Base-by-base conservation (phyloP, 495 filamentous ascomycete genomes). In the Penicillium salamii region DNA sequence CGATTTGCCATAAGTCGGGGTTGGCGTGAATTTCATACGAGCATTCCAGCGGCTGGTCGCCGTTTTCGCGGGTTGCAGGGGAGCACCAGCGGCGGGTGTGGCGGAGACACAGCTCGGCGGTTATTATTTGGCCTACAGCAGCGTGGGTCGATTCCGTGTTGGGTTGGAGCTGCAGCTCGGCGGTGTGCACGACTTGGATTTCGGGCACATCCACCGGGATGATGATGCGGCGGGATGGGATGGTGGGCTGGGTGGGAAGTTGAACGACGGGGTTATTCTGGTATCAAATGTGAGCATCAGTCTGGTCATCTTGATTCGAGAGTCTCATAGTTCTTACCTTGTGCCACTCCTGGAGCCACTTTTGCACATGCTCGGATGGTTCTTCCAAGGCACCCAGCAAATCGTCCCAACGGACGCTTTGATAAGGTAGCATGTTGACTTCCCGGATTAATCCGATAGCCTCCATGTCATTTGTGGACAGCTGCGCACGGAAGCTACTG, bases 181-280 rank as follows among this genome's bases (percentile, higher is more conserved):
- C 88, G 1, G 87, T 95, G 67, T 92, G 87, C 2, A 97, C 84
- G 20, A 97, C 81, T 46, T 87, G 82, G 19, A 96, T 76, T 6
- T 86, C 78, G 0, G 93, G 95, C n/a, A 97, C 80, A 36, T 95
- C 88, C 15, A 97, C 90, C 3, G 78, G 77, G 41, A 81, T 76
- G 31, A 72, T 57, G 53, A 81, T 75, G 35, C 69, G 69, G 39
- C 72, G 73, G 42, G 48, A 54, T 13, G 61, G 70, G 24, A 71
- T 67, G 20, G 61, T 53, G 6, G 66, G 59, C 6, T 65, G 57
- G 1, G 55, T 15, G 11, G 70, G 67, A 8, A 79, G 62, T n/a
- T 43, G 51, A 23, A 77, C 63, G 18, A 62, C 54, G 23, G 60
- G 53, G 42, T 73, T 61, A 26, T 59, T 62, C 66, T 76, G 55